Evolutionary conservation across 2,329 filamentous ascomycete species (phyloP), one percentile per base, ranked within the genome.

Genomic region (Pseudocercospora vitis): DNA sequence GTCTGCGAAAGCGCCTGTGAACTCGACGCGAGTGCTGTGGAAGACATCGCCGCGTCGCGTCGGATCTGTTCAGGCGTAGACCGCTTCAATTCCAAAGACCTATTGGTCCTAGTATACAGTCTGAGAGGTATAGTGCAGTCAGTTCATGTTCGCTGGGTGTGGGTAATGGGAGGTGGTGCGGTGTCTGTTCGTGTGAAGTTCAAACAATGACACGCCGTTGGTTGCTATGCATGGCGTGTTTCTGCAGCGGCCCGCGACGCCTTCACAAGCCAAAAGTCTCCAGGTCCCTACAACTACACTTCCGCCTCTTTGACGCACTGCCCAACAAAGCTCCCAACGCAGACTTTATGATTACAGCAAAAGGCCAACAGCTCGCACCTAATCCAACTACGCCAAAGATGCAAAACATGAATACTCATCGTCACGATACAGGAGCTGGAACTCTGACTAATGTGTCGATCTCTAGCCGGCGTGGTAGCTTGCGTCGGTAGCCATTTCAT

Each of bases 1-100:
- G 57, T 57, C 42, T 54, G 57, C 35, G 55, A 49, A 45, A 50
- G 37, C 21, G 50, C 45, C 24, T 54, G 58, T 12, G 56, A 51
- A 28, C 14, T 48, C 18, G 46, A 24, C 23, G 29, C 46, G 29
- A 48, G 46, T n/a, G 46, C 46, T 14, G 46, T 35, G 11, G 53
- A 50, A 28, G 51, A 53, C 32, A 52, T 55, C 19, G 24, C 47
- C 35, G 52, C 31, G 52, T 31, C 11, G 24, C 26, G 42, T 42
- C 26, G 8, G 12, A 11, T 18, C 9, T 28, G 21, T 16, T 14
- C 29, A 44, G 16, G 46, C 37, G 3, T 23, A 21, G 18, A 19
- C 40, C n/a, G n/a, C n/a, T n/a, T 9, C 29, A 33, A 18, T 12
- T 21, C 21, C 1, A 7, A 21, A 14, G 12, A 47, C 44, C 51